A percentile compares a stretch with the other conserved stretches of the same genome.
Evolutionary conservation across 805 yeast species (phyloP).

Genomic region (Wickerhamomyces canadensis): DNA sequence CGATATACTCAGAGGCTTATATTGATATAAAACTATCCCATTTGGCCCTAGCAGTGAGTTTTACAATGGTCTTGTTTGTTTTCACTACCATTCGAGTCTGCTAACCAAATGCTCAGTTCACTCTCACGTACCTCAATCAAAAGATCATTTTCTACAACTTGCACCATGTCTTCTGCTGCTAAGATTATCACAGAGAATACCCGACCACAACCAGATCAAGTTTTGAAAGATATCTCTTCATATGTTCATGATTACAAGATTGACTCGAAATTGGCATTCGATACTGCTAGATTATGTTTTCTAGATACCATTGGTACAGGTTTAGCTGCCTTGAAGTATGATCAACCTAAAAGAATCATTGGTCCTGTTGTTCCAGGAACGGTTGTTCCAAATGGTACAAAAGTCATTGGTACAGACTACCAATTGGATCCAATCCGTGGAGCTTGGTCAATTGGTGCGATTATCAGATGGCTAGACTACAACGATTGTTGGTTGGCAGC

Average conservation of each 20-base stretch:
- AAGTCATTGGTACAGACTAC: constrained; percentile 45
- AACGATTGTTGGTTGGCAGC: constrained; percentile 65
- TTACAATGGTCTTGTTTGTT: too few relatives aligned
- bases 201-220: constrained; percentile 46
- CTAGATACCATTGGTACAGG: constrained; percentile 59
- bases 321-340: constrained; percentile 49
- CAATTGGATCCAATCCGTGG: constrained; percentile 52
- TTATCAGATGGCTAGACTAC: constrained; percentile 56
- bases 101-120: neutral
- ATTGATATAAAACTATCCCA: too few relatives aligned
- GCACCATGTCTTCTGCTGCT: constrained; percentile 7
- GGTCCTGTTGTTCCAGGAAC: constrained; percentile 58
- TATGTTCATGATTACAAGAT: constrained; percentile 43
- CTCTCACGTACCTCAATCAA: neutral
- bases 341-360: constrained; percentile 41
- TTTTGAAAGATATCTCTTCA: constrained; percentile 41
- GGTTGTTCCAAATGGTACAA: constrained; percentile 49
- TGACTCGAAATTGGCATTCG: constrained; percentile 40
- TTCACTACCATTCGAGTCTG: neutral
- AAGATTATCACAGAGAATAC: constrained; percentile 37
- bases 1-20: too few relatives aligned
- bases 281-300: constrained; percentile 51
- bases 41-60: too few relatives aligned
- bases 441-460: constrained; percentile 52
- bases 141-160: neutral